Percentiles rank a stretch among this genome's conserved stretches.
Evolutionary conservation across 2,329 filamentous ascomycete genomes (phyloP).

Genomic region (Bipolaris bicolor): DNA sequence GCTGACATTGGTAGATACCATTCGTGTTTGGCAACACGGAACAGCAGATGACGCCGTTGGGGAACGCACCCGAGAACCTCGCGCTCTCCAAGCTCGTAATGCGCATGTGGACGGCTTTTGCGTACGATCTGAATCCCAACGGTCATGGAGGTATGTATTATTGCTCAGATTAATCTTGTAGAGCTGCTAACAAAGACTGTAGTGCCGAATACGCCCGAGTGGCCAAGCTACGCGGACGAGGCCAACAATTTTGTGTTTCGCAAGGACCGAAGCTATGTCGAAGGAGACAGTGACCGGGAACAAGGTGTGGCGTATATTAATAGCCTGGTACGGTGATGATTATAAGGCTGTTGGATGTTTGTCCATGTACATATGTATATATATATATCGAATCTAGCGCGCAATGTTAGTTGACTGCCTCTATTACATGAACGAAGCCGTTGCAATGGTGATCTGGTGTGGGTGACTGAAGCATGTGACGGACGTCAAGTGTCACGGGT

Average conservation of each 20-base stretch:
- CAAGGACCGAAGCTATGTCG: slow-evolving; percentile 35
- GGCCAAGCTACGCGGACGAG: slow-evolving; percentile 30
- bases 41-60: slow-evolving; percentile 36
- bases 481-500: no score
- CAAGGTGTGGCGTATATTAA: slow-evolving; percentile 36
- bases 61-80: slow-evolving; percentile 30
- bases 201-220: slow-evolving; percentile 23
- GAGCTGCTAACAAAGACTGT: not conserved
- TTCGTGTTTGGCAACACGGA: slow-evolving; percentile 40
- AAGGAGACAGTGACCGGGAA: slow-evolving; percentile 28
- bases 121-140: slow-evolving; percentile 39
- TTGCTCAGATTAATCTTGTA: no score
- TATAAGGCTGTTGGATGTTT: not conserved
- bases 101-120: slow-evolving; percentile 42
- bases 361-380: no score
- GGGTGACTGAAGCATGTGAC: not conserved
- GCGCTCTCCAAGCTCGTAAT: slow-evolving; percentile 33
- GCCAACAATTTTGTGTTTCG: slow-evolving; percentile 39
- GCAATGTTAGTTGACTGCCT: no score
- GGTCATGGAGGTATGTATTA: slow-evolving; percentile 29
- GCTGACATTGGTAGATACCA: slow-evolving; percentile 26
- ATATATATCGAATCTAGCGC: no score
- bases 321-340: slow-evolving; percentile 22
- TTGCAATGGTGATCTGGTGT: not conserved
- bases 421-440: no score